Percentiles rank a stretch among this genome's conserved stretches.
Evolutionary conservation across 1,284 basidiomycete genomes (phyloP).

Genomic region (Anthracocystis panici-leucophaei): DNA sequence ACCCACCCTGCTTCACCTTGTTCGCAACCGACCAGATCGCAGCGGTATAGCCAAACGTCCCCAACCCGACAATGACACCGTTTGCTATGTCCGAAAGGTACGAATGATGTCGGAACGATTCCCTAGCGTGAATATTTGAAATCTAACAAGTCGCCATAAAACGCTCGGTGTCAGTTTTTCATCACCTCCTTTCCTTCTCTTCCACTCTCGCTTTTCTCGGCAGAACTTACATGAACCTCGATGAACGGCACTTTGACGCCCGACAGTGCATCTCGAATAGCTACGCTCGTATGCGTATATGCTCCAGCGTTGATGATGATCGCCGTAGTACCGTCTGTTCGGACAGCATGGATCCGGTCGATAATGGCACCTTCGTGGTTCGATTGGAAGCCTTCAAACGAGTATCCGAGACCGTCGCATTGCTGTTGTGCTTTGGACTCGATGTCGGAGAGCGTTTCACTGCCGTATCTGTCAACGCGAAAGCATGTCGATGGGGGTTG

Average conservation of each 20-base stretch:
- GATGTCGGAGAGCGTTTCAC: slow-evolving; percentile 65
- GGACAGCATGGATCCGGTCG: slow-evolving; percentile 67
- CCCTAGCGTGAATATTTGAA: slow-evolving; percentile 69
- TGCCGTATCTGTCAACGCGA: slow-evolving; percentile 59
- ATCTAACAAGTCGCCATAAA: slow-evolving; percentile 31
- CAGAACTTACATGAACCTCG: slow-evolving; percentile 66
- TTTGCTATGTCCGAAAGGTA: slow-evolving; percentile 68
- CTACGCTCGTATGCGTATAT: slow-evolving; percentile 69
- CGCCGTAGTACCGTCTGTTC: slow-evolving; percentile 35
- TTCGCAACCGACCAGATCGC: slow-evolving; percentile 28
- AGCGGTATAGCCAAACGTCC: slow-evolving; percentile 43
- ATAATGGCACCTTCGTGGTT: slow-evolving; percentile 70
- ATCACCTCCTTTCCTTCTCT: not conserved
- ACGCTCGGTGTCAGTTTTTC: not conserved
- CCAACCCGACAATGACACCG: slow-evolving; percentile 65
- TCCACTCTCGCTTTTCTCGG: not conserved
- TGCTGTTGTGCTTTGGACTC: slow-evolving; percentile 7
- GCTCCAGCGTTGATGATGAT: slow-evolving; percentile 69
- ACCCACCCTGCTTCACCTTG: slow-evolving; percentile 14
- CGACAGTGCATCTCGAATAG: slow-evolving; percentile 67
- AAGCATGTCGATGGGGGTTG: too few species aligned
- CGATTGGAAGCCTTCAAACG: slow-evolving; percentile 61
- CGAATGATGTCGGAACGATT: slow-evolving; percentile 69
- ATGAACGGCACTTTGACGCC: slow-evolving; percentile 68
- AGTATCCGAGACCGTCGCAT: slow-evolving; percentile 13